phyloP scores from a whole-genome alignment of 768 basidiomycete genomes.

The Phylloporus scabripes region DNA sequence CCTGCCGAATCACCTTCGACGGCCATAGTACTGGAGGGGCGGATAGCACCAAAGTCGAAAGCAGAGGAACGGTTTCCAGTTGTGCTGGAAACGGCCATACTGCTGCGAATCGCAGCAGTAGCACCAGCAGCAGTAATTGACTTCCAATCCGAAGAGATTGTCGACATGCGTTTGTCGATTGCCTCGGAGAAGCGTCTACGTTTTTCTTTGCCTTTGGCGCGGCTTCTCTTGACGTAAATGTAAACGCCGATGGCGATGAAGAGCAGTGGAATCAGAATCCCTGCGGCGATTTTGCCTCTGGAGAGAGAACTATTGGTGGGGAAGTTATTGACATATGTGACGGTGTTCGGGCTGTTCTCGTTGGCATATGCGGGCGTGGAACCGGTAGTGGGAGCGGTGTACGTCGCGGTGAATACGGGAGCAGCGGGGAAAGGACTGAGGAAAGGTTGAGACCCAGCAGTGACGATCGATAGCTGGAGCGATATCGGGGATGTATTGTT shows the following conservation, averaged over 20 bases:
- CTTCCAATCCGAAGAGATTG: slow-evolving; percentile 75
- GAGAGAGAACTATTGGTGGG: slow-evolving; percentile 34
- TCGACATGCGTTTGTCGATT: slow-evolving; percentile 80
- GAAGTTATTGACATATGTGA: slow-evolving; percentile 38
- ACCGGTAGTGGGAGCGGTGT: slow-evolving; percentile 39
- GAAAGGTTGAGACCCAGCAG: slow-evolving; percentile 46
- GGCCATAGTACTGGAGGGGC: slow-evolving; percentile 41
- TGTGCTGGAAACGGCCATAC: slow-evolving; percentile 45
- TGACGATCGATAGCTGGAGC: slow-evolving; percentile 59
- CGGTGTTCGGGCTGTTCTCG: slow-evolving; percentile 27
- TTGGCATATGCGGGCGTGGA: slow-evolving; percentile 38
- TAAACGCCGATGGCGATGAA: slow-evolving; percentile 41
- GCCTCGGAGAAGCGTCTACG: slow-evolving; percentile 56
- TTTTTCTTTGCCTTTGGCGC: slow-evolving; percentile 46
- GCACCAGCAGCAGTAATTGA: slow-evolving; percentile 66
- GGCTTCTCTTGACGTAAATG: slow-evolving; percentile 49
- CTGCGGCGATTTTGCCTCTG: slow-evolving; percentile 61
- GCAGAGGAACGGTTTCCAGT: slow-evolving; percentile 36
- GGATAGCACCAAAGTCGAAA: slow-evolving; percentile 57
- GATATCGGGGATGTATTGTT: slow-evolving; percentile 43
- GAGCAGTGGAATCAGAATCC: slow-evolving; percentile 57
- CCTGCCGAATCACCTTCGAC: slow-evolving; percentile 36
- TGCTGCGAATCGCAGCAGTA: slow-evolving; percentile 64
- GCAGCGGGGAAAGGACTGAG: slow-evolving; percentile 53
- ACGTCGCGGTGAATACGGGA: slow-evolving; percentile 65